Conservation (phyloP, 352 stramenopile genomes). For the Pythium grandisporangium region DNA sequence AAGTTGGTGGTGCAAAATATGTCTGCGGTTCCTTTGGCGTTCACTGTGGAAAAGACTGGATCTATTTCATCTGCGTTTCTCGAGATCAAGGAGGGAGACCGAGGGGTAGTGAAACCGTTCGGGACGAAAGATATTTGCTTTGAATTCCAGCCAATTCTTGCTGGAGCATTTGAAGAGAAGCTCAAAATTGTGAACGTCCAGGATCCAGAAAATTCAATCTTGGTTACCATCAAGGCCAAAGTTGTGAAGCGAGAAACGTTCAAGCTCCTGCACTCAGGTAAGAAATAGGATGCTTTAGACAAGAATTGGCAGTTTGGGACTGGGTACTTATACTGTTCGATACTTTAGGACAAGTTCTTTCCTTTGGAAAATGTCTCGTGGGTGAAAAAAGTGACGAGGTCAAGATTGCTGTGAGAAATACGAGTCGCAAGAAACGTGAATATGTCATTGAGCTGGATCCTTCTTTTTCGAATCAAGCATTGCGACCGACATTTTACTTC, state of each 20-base stretch:
- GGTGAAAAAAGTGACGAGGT: constrained; percentile 78
- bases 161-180: constrained; percentile 84
- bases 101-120: constrained; percentile 83
- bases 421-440: constrained; percentile 80
- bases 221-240: constrained; percentile 84
- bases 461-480: constrained; percentile 42
- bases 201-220: constrained; percentile 81
- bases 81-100: constrained; percentile 82
- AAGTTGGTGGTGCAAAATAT: constrained; percentile 82
- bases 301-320: neutral
- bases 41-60: constrained; percentile 84
- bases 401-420: constrained; percentile 83
- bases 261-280: constrained; percentile 83
- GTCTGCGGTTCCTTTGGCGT: constrained; percentile 76
- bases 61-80: constrained; percentile 88
- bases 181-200: constrained; percentile 87
- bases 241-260: constrained; percentile 87
- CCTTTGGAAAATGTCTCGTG: constrained; percentile 74
- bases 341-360: constrained; percentile 61
- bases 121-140: constrained; percentile 86
- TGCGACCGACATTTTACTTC: constrained; percentile 80
- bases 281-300: neutral
- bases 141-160: constrained; percentile 80
- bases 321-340: neutral
- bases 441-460: constrained; percentile 84